These are phyloP conservation scores for Juglanconis juglandina DNA, from an alignment of 2,329 filamentous ascomycete species.

Conservation along the genomic window DNA sequence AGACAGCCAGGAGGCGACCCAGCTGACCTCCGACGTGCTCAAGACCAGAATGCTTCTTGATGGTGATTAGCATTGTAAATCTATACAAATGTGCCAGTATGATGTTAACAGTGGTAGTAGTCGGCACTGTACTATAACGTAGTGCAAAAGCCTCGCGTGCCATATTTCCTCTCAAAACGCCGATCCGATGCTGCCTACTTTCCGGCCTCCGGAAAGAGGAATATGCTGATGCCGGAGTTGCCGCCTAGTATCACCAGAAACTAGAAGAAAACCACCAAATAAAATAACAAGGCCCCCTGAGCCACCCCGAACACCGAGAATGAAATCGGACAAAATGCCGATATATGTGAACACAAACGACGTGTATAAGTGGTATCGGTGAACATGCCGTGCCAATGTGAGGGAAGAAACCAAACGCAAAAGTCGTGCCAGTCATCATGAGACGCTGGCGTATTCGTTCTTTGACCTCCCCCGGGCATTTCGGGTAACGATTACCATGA, in stretches of 20 bases:
- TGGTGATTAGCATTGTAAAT: background rate
- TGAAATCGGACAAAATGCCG: background rate
- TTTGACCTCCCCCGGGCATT: background rate
- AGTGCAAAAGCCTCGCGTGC: background rate
- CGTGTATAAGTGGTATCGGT: background rate
- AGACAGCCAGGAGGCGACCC: no score
- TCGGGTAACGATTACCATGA: conserved; percentile 8
- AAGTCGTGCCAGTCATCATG: background rate
- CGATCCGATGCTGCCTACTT: background rate
- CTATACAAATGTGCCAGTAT: background rate
- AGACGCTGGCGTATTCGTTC: background rate
- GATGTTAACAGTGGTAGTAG: background rate
- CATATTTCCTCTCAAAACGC: background rate
- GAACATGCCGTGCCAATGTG: background rate
- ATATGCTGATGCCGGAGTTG: background rate
- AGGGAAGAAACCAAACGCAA: background rate
- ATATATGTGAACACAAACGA: background rate
- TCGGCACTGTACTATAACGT: background rate
- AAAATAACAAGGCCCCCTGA: background rate
- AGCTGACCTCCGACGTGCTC: background rate
- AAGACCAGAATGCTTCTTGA: background rate
- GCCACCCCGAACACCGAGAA: background rate
- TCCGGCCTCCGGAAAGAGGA: background rate
- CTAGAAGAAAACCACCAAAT: background rate
- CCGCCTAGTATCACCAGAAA: background rate